A percentile compares a stretch with the other conserved stretches of the same genome.
These are phyloP conservation scores for Phytopythium chamaehyphon DNA, from an alignment of 352 stramenopile species.

Conservation along the genomic window DNA sequence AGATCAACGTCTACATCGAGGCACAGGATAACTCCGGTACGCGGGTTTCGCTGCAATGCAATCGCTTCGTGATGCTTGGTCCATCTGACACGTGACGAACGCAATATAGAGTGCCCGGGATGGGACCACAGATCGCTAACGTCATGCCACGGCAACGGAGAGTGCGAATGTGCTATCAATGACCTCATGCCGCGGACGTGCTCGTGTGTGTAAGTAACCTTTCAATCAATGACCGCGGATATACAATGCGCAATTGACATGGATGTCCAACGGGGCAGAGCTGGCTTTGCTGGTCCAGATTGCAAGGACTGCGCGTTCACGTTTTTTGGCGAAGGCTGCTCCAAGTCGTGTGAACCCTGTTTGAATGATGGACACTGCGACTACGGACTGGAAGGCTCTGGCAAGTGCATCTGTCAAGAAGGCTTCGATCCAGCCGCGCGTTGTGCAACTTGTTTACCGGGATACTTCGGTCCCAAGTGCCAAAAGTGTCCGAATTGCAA, in stretches of 20 bases:
- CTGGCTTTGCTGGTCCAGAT: conserved; percentile 63
- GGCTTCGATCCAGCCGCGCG: conserved; percentile 74
- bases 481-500: conserved; percentile 78
- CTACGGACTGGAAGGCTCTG: conserved; percentile 48
- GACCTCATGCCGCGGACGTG: conserved; percentile 56
- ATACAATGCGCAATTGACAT: neutral
- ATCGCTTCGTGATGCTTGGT: neutral
- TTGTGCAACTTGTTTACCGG: conserved; percentile 75
- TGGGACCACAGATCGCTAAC: conserved; percentile 51
- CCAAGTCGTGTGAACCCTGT: conserved; percentile 59
- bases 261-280: conserved; percentile 14
- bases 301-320: conserved; percentile 57
- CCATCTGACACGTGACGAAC: conserved; percentile 2
- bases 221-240: neutral
- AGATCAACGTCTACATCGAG: conserved; percentile 81
- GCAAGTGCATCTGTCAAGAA: conserved; percentile 63
- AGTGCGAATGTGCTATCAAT: conserved; percentile 65
- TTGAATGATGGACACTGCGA: conserved; percentile 73
- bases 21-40: conserved; percentile 72
- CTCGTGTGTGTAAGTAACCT: conserved; percentile 57
- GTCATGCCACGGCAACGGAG: conserved; percentile 60
- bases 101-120: conserved; percentile 52
- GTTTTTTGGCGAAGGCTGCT: conserved; percentile 56
- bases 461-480: conserved; percentile 70
- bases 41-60: conserved; percentile 5